Base-by-base conservation (phyloP, 192 early-diverging fungal species). In the Mortierella antarctica region DNA sequence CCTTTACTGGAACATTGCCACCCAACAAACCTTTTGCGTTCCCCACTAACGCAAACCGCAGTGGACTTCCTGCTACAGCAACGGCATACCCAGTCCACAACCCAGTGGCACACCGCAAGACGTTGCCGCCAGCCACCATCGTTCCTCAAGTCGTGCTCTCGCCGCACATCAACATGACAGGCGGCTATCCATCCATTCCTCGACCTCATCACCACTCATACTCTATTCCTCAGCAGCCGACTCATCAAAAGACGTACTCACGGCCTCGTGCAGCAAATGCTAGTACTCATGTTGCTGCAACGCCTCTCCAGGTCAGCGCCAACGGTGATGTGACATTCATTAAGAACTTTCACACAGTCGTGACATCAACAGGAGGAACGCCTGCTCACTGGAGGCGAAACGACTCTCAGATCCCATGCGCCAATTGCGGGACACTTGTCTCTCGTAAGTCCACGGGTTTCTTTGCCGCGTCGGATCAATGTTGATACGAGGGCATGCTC, bases 1-100 rank as follows among this genome's bases (percentile, higher is more conserved):
- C 81, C 12, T 89, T 83, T 56, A 62, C 73, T n/a, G 88, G 88
- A n/a, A 66, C 82, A 20, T 55, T 88, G 40, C 86, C 87, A n/a
- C 70, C 84, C 50, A 84, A 66, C 47, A 86, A 85, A 45, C 73
- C 80, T 2, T 87, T 87, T 62, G 86, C 86, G 0, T 89, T 86
- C 47, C 74, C 84, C 2, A 83, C 83, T 1, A 83, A 82, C 56
- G 40, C 60, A 9, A 49, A 55, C 12, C 75, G 74, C 52, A 67
- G 54, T 52, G 62, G 57, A 31, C 40, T 80, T n/a, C 77, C 69
- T 2, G 54, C 63, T 1, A 79, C 67, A 7, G 76, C 77, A 5
- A 80, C 77, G 7, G 65, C 40, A 44, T 71, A 67, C 18, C 76
- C 76, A 12, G 13, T 52, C 6, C 76, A 79, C 41, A 67, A 65